Evolutionary conservation across 805 yeast genomes (phyloP), one percentile per base, ranked within the genome.

Genomic region (Candida schatavii): DNA sequence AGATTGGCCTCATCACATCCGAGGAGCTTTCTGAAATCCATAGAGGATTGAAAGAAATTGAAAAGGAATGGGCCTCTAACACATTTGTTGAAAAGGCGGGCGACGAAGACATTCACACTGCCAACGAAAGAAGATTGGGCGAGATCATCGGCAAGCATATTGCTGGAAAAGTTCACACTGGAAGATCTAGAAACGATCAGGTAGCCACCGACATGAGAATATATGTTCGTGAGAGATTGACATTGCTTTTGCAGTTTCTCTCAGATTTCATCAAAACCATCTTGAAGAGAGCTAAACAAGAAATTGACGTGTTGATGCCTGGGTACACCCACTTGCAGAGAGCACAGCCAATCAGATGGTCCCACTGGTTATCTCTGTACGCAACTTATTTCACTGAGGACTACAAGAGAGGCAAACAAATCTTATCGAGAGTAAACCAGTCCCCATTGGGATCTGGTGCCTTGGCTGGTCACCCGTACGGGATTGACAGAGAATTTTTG

Each of bases 261-360:
- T 77, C 74, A 45, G 67, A 64, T n/a, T 76, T 91, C 45, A 83
- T 91, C 59, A 61, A 69, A 46, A 83, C 83, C 15, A 76, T 93
- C 51, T 57, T 81, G 33, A 73, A 73, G 43, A 80, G 99, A 59
- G 97, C 95, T 4, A 83, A 80, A 56, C 61, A 74, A 26, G 99
- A 93, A 68, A 86, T 93, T 45, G 95, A 85, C 54, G 85, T 85
- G 15, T 75, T 93, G 59, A 93, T 93, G 98, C 99, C 99, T 9
- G 99, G 99, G 34, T 93, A 93, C 71, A 93, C 99, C 11, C 99
- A 93, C 70, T 73, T 93, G 61, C 99, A 93, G 74, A 85, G 96
- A 63, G 98, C 98, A 2, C 99, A 90, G 68, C 99, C 99, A n/a
- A 93, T 93, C 58, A 81, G 99, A 69, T 93, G 99, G 99, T 75